phyloP scores from a whole-genome alignment of 306 rosid genomes.

The Urtica urens region DNA sequence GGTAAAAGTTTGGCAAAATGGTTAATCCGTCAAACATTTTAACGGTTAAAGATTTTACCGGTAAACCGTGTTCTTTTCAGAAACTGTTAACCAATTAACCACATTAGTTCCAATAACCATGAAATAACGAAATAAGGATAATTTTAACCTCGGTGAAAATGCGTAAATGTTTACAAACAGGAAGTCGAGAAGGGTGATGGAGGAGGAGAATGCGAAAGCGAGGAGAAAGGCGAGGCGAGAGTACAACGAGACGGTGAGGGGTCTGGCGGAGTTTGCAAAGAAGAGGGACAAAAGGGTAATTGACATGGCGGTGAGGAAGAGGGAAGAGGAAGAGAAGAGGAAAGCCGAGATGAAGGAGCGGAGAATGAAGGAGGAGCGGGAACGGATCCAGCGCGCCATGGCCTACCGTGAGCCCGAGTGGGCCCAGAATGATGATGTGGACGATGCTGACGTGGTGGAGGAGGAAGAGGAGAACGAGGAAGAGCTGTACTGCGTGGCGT shows the following conservation, averaged over 20 bases:
- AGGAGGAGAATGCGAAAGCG: slow-evolving; percentile 83
- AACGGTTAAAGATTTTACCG: no score
- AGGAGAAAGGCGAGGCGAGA: slow-evolving; percentile 86
- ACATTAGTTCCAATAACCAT: no score
- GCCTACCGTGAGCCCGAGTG: slow-evolving; percentile 78
- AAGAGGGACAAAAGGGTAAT: slow-evolving; percentile 94
- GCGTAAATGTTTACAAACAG: no score
- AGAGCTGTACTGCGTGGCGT: slow-evolving; percentile 77
- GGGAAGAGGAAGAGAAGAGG: slow-evolving; percentile 54
- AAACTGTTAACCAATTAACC: no score
- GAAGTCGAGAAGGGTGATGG: slow-evolving; percentile 76
- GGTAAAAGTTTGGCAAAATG: no score
- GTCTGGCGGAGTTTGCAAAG: slow-evolving; percentile 83
- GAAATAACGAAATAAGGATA: no score
- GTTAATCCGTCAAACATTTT: no score
- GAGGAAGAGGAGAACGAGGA: slow-evolving; percentile 24
- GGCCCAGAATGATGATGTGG: slow-evolving; percentile 44
- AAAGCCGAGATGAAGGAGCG: slow-evolving; percentile 62
- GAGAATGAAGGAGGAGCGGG: slow-evolving; percentile 59
- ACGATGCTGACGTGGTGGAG: slow-evolving; percentile 11
- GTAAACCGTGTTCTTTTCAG: no score
- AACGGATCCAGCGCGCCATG: slow-evolving; percentile 55
- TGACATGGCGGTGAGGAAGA: slow-evolving; percentile 76
- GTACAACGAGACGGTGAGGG: slow-evolving; percentile 81
- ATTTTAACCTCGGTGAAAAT: no score